Evolutionary conservation across 2,329 filamentous ascomycete species (phyloP), one percentile per base, ranked within the genome.

Genomic region (Pochonia chlamydosporia): DNA sequence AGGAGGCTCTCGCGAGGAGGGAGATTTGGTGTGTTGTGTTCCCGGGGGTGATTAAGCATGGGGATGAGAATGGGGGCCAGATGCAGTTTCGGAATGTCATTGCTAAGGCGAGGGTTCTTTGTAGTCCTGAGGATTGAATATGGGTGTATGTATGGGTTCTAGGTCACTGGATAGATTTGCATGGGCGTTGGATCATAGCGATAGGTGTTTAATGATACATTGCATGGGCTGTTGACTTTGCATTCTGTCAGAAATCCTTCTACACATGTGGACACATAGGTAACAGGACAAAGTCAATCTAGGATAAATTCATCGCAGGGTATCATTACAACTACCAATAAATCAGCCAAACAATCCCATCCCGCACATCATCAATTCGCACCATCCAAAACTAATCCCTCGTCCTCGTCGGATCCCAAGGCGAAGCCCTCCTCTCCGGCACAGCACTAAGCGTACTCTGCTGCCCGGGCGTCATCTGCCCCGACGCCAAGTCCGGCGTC

Each of bases 91-190:
- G 73, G 36, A 86, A 85, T 58, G 72, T 85, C 40, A 78, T 87
- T 53, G 69, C 76, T 49, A 86, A 84, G 64, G 79, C 81, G n/a
- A 77, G 76, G 55, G 82, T 87, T 5, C 63, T 85, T 41, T 85
- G 82, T 58, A 67, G 67, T 43, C 68, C 73, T 8, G 73, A 76
- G 56, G 58, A 60, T 31, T 56, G 42, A 39, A 9, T 13, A 7
- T 28, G 43, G 3, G n/a, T n/a, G 10, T 33, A 33, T n/a, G n/a
- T n/a, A n/a, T n/a, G n/a, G n/a, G n/a, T n/a, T n/a, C n/a, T n/a
- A n/a, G n/a, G n/a, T n/a, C n/a, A n/a, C n/a, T n/a, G n/a, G n/a
- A n/a, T n/a, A n/a, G n/a, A n/a, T n/a, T n/a, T n/a, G n/a, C n/a
- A n/a, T n/a, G n/a, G n/a, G n/a, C n/a, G n/a, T n/a, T n/a, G n/a